Evolutionary conservation across 2,329 filamentous ascomycete genomes (phyloP).

Genomic region (Scedosporium apiospermum): DNA sequence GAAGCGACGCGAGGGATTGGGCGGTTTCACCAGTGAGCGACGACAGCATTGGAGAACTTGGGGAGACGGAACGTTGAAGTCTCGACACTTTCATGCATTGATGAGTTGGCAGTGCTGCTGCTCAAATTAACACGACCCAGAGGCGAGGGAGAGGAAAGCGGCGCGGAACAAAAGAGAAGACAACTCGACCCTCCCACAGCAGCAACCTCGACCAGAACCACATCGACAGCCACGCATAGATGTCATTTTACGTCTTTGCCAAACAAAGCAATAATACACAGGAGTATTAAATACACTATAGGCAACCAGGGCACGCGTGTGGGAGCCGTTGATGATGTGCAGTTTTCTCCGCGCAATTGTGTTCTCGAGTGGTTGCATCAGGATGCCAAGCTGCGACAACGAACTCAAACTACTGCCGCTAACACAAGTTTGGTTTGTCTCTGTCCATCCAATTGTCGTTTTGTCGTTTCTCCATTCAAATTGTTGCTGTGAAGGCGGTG

Average conservation of each 20-base stretch:
- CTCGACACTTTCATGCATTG: constrained; percentile 7
- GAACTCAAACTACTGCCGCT: not conserved
- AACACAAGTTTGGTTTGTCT: no score
- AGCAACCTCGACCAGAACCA: not conserved
- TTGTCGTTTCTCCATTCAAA: no score
- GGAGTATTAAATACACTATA: not conserved
- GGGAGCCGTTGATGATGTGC: not conserved
- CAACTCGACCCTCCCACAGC: not conserved
- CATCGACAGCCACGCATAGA: not conserved
- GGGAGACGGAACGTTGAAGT: not conserved
- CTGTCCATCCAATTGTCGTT: no score
- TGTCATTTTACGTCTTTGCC: not conserved
- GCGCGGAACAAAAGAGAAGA: not conserved
- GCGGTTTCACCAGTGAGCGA: not conserved
- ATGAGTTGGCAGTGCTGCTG: constrained; percentile 16
- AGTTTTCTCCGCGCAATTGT: not conserved
- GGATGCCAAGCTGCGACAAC: not conserved
- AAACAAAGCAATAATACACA: not conserved
- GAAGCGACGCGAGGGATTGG: constrained; percentile 1
- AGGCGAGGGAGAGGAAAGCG: not conserved
- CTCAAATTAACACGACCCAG: constrained; percentile 13
- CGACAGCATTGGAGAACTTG: not conserved
- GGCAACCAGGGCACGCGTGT: not conserved
- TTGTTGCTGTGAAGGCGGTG: no score
- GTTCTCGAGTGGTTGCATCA: not conserved